Percentiles rank a stretch among this genome's conserved stretches.
These are phyloP conservation scores for Dendrocalamus latiflorus DNA, from an alignment of 202 grass and related monocot species.

Conservation along the genomic window DNA sequence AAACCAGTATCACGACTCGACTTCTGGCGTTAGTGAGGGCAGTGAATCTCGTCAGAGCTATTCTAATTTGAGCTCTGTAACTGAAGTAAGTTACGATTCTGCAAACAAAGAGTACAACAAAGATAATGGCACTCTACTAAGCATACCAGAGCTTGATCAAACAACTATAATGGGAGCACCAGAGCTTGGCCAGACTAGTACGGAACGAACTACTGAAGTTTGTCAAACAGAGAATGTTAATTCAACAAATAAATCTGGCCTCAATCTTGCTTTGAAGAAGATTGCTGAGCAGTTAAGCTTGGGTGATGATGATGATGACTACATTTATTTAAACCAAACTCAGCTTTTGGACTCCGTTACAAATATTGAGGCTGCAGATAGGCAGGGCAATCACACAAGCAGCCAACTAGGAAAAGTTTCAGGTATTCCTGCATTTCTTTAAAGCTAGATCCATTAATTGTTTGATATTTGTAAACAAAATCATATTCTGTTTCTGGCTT, in stretches of 20 bases:
- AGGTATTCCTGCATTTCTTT: slow-evolving; percentile 34
- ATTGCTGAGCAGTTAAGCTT: slow-evolving; percentile 81
- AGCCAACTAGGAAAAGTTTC: slow-evolving; percentile 19
- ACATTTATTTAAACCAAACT: slow-evolving; percentile 53
- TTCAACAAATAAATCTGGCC: slow-evolving; percentile 41
- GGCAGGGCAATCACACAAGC: slow-evolving; percentile 24
- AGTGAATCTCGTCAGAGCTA: slow-evolving; percentile 59
- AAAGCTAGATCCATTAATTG: not conserved
- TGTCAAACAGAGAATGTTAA: slow-evolving; percentile 21
- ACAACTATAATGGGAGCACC: not conserved
- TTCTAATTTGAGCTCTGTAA: slow-evolving; percentile 53
- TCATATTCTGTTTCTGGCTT: not conserved
- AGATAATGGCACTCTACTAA: slow-evolving; percentile 9
- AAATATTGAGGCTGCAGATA: slow-evolving; percentile 34
- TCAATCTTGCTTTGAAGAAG: slow-evolving; percentile 72
- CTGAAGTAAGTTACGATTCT: slow-evolving; percentile 72
- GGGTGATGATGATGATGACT: slow-evolving; percentile 70
- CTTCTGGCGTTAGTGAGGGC: slow-evolving; percentile 37
- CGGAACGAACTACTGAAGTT: slow-evolving; percentile 35
- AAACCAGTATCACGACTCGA: slow-evolving; percentile 27
- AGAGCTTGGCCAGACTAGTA: slow-evolving; percentile 13
- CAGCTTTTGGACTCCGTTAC: slow-evolving; percentile 5
- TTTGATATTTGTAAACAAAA: slow-evolving; percentile 22
- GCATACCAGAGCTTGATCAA: slow-evolving; percentile 22
- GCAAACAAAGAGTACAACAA: slow-evolving; percentile 30